These are phyloP conservation scores for Rhizophagus clarus DNA, from an alignment of 192 early-diverging fungal genomes.

Conservation along the genomic window DNA sequence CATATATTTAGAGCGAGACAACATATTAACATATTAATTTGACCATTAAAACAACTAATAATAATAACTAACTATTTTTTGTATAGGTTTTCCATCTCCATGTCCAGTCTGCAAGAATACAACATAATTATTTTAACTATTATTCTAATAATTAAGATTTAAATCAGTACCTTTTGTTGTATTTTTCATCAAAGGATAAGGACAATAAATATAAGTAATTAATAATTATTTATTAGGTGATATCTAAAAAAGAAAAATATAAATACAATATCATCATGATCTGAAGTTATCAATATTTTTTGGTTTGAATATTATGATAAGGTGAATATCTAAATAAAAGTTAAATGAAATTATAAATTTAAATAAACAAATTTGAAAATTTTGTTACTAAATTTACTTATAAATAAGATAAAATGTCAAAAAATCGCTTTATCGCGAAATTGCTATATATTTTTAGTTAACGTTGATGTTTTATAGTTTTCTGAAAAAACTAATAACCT, in stretches of 20 bases:
- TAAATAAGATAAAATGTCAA: slow-evolving; percentile 56
- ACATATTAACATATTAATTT: no score
- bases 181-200: slow-evolving; percentile 61
- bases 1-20: no score
- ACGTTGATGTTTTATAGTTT: no score
- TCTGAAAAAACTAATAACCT: no score
- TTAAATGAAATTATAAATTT: no score
- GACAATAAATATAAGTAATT: slow-evolving; percentile 18
- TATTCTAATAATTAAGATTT: not conserved
- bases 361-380: no score
- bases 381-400: slow-evolving; percentile 35
- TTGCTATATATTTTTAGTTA: no score
- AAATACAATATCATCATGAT: slow-evolving; percentile 68
- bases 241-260: not conserved
- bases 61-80: slow-evolving; percentile 47
- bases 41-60: not conserved
- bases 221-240: not conserved
- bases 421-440: slow-evolving; percentile 73
- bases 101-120: slow-evolving; percentile 57
- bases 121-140: not conserved
- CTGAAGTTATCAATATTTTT: slow-evolving; percentile 59
- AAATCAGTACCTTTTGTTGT: slow-evolving; percentile 53
- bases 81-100: slow-evolving; percentile 66
- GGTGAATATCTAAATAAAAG: slow-evolving; percentile 58
- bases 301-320: slow-evolving; percentile 61